phyloP scores from a whole-genome alignment of 495 filamentous ascomycete species.

The Rusavskia elegans region DNA sequence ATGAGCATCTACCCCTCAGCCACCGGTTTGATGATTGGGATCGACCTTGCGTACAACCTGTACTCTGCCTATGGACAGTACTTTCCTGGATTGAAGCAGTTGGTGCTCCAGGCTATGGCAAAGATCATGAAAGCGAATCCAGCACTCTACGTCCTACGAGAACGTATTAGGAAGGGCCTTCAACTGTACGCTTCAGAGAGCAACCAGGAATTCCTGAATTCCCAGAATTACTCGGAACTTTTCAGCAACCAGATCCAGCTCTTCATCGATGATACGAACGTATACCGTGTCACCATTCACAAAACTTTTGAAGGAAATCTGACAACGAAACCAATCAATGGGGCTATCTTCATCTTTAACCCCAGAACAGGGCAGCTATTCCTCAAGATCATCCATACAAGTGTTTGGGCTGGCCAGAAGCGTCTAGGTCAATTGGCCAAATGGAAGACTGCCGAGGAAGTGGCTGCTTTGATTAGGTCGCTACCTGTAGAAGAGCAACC shows the following conservation, averaged over 20 bases:
- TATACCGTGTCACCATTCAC: conserved; percentile 98
- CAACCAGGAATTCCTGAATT: conserved; percentile 99
- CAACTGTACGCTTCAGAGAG: conserved; percentile 97
- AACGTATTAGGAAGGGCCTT: conserved; percentile 97
- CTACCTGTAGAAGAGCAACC: conserved; percentile 97
- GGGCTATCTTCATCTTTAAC: conserved; percentile 99
- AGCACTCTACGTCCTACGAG: conserved; percentile 86
- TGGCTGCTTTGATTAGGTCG: conserved; percentile 90
- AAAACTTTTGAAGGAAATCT: conserved; percentile 99
- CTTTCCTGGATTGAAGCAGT: conserved; percentile 94
- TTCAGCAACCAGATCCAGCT: conserved; percentile 99
- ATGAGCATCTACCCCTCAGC: conserved; percentile 99
- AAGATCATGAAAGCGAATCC: conserved; percentile 99
- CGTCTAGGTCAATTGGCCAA: conserved; percentile 97
- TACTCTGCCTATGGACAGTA: conserved; percentile 98
- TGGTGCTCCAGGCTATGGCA: conserved; percentile 95
- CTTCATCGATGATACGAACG: conserved; percentile 99
- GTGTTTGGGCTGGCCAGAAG: conserved; percentile 98
- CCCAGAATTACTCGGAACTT: conserved; percentile 97
- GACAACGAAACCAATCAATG: conserved; percentile 99
- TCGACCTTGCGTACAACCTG: conserved; percentile 95
- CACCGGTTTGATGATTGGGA: conserved; percentile 95
- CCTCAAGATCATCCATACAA: conserved; percentile 99
- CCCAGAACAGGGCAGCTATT: conserved; percentile 94
- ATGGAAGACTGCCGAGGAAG: conserved; percentile 99